Conservation (phyloP, 2,329 filamentous ascomycete species). For the Lecanosticta acicola region DNA sequence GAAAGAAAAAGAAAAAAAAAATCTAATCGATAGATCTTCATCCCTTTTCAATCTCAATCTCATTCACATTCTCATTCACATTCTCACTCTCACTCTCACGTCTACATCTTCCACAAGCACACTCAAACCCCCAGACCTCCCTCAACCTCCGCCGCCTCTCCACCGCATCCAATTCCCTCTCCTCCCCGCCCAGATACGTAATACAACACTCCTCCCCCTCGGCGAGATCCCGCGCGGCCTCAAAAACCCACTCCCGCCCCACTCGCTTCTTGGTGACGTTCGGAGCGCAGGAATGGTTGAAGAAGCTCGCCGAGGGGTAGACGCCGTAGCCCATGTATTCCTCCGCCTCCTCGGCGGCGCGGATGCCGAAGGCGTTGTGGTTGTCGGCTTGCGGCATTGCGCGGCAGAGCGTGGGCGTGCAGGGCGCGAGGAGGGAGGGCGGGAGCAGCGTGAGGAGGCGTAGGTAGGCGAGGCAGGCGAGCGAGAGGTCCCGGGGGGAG, state of each 20-base stretch:
- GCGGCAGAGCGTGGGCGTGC: conserved; percentile 33
- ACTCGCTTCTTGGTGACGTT: conserved; percentile 40
- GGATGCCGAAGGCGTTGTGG: conserved; percentile 46
- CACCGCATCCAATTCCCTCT: conserved; percentile 34
- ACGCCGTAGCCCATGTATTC: conserved; percentile 47
- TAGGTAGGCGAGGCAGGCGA: conserved; percentile 38
- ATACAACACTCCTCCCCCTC: conserved; percentile 43
- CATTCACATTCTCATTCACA: no score
- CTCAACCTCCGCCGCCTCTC: conserved; percentile 36
- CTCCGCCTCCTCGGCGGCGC: conserved; percentile 35
- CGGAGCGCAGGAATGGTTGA: conserved; percentile 45
- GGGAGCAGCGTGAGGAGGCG: conserved; percentile 38
- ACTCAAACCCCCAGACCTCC: conserved; percentile 44
- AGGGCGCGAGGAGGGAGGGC: conserved; percentile 22
- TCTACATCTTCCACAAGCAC: conserved; percentile 38
- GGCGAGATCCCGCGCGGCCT: conserved; percentile 31
- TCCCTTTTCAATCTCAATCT: no score
- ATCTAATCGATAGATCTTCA: no score
- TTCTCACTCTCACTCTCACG: no score
- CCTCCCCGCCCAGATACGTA: conserved; percentile 46
- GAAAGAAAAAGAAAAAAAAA: no score
- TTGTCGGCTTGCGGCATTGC: conserved; percentile 37
- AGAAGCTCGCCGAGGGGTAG: conserved; percentile 45
- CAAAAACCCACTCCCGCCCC: conserved; percentile 40
- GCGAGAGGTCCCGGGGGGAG: conserved; percentile 35